phyloP scores from a whole-genome alignment of 2,329 filamentous ascomycete genomes.

The Fusarium guadeloupense region DNA sequence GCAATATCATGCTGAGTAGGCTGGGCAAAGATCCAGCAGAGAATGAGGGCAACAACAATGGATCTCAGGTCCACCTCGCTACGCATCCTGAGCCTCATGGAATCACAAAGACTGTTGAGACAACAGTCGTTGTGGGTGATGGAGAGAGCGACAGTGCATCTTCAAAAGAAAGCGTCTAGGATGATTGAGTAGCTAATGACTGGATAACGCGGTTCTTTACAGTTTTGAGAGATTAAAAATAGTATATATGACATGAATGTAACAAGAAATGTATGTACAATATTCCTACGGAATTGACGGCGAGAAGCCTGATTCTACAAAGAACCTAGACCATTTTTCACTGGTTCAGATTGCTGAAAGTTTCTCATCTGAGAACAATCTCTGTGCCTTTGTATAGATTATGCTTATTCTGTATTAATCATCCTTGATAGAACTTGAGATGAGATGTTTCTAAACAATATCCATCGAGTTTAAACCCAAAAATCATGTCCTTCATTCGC shows the following conservation, averaged over 20 bases:
- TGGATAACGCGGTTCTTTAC: not conserved
- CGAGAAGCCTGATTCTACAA: too few relatives aligned
- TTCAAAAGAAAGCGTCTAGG: not conserved
- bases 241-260: not conserved
- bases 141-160: conserved; percentile 11
- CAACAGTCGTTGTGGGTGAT: conserved; percentile 19
- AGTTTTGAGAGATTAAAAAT: not conserved
- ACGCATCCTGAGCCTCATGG: conserved; percentile 13
- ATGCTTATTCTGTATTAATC: too few relatives aligned
- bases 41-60: not conserved
- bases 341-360: too few relatives aligned
- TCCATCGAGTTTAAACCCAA: not conserved
- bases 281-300: too few relatives aligned
- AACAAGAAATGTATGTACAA: not conserved
- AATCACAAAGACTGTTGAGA: conserved; percentile 30
- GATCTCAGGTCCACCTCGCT: conserved; percentile 22
- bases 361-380: too few relatives aligned
- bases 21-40: conserved; percentile 5
- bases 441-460: not conserved
- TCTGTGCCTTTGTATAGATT: too few relatives aligned
- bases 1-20: conserved; percentile 4
- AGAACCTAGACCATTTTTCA: too few relatives aligned
- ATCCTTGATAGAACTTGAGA: too few relatives aligned
- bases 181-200: not conserved
- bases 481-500: too few relatives aligned